Percentiles rank a stretch among this genome's conserved stretches.
These are phyloP conservation scores for Hypoxylon trugodes DNA, from an alignment of 495 filamentous ascomycete species.

Conservation along the genomic window DNA sequence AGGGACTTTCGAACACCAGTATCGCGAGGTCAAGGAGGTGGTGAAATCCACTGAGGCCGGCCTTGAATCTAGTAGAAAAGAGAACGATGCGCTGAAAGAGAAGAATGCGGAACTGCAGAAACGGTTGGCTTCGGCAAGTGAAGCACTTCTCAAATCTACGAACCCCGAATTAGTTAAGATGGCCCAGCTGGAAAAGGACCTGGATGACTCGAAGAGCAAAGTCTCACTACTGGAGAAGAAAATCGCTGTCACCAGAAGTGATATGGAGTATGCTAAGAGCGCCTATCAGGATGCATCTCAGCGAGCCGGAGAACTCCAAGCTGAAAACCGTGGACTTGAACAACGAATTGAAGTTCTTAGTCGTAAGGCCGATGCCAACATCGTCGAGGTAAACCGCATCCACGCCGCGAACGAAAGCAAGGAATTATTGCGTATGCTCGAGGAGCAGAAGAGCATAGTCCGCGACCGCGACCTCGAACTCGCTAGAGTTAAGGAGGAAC, in stretches of 20 bases:
- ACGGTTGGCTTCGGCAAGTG: conserved; percentile 59
- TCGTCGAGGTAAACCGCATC: conserved; percentile 59
- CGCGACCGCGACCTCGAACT: conserved; percentile 69
- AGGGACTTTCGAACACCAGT: conserved; percentile 46
- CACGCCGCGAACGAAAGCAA: conserved; percentile 52
- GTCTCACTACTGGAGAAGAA: conserved; percentile 59
- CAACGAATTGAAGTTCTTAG: conserved; percentile 57
- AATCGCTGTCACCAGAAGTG: conserved; percentile 44
- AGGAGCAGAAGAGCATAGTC: conserved; percentile 64
- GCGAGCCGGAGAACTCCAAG: conserved; percentile 56
- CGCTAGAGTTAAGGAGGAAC: conserved; percentile 46
- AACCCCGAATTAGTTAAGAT: conserved; percentile 60
- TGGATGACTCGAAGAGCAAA: conserved; percentile 40
- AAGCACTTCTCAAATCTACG: conserved; percentile 55
- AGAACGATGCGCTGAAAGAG: conserved; percentile 58
- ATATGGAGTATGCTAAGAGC: conserved; percentile 67
- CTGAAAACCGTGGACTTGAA: conserved; percentile 60
- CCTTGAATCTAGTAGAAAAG: conserved; percentile 52
- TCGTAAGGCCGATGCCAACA: conserved; percentile 60
- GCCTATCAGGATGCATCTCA: conserved; percentile 72
- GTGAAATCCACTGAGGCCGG: conserved; percentile 20
- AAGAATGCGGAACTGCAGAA: conserved; percentile 57
- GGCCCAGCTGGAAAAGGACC: conserved; percentile 51
- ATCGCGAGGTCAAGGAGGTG: conserved; percentile 40
- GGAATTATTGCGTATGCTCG: conserved; percentile 47